Evolutionary conservation across 805 yeast genomes (phyloP), one percentile per base, ranked within the genome.

Genomic region (Schwanniomyces yamadae): DNA sequence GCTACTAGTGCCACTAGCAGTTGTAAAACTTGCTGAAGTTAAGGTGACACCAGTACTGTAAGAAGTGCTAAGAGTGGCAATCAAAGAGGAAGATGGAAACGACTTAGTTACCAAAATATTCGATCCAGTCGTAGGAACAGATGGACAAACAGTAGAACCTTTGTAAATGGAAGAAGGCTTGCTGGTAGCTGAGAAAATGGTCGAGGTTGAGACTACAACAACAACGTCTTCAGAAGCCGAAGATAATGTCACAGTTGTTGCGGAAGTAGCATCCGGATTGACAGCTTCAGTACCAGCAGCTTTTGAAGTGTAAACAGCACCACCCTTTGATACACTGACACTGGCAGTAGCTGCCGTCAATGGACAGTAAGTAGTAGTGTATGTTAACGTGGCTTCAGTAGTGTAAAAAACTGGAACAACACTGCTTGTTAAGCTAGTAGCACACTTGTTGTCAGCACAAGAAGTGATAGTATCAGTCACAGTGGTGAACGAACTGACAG

Each of bases 101-200:
- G 54, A 28, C 11, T 52, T 45, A 5, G 66, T 51, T 25, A 51
- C 39, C 43, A 66, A 50, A 14, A 71, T 71, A 35, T 63, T 43
- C 20, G 36, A 34, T 20, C 38, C 26, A 3, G 63, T 58, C 6
- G 45, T 39, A 8, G 57, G 34, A 21, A 57, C 33, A 16, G 60
- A 34, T 34, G 43, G 50, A 14, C 34, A 31, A 2, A 50, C 28
- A 16, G 58, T 50, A 11, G 48, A 22, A 12, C 54, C 49, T 4
- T 34, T 40, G 34, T 40, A 52, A 1, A 48, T 40, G 5, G 57
- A 47, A 8, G 49, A 32, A 8, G 60, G 59, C 3, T 52, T 48
- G 5, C 46, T 42, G 2, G 65, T 45, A 7, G 64, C 60, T 14
- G 34, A 36, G 39, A 48, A 59, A 16, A 61, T 41, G 1, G 61